phyloP scores from a whole-genome alignment of 129 eudicot genomes.

The Sambucus nigra region DNA sequence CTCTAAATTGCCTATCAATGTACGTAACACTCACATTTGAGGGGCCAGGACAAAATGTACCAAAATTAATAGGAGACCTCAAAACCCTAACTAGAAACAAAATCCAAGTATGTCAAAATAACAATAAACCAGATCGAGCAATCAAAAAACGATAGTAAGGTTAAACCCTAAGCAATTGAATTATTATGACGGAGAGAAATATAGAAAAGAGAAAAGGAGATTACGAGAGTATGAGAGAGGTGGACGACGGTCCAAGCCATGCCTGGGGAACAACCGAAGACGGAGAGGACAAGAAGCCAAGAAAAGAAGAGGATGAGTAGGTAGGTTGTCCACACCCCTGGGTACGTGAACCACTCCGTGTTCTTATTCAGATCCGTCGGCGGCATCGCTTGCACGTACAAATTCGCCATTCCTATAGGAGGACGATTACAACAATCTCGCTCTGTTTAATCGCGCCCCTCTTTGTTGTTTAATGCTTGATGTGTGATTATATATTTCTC shows the following conservation, averaged over 20 bases:
- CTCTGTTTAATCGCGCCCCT: too few relatives aligned
- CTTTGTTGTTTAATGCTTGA: too few relatives aligned
- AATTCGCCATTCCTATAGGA: constrained; percentile 38
- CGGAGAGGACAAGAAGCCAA: constrained; percentile 73
- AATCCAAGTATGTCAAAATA: too few relatives aligned
- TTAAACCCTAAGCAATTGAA: constrained; percentile 1
- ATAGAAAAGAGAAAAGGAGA: not conserved
- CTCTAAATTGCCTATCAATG: too few relatives aligned
- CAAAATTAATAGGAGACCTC: too few relatives aligned
- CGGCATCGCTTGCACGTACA: constrained; percentile 69
- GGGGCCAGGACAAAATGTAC: too few relatives aligned
- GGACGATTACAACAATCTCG: not conserved
- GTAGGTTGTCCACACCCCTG: constrained; percentile 94
- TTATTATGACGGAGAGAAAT: not conserved
- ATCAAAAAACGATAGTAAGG: not conserved
- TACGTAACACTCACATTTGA: too few relatives aligned
- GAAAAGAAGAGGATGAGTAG: constrained; percentile 74
- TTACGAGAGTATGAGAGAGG: constrained; percentile 70
- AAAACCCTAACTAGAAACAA: too few relatives aligned
- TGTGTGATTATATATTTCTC: too few relatives aligned
- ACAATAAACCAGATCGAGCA: not conserved
- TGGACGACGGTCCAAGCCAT: constrained; percentile 90
- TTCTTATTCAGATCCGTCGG: constrained; percentile 87
- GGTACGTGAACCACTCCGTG: constrained; percentile 94
- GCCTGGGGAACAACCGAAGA: constrained; percentile 80